A percentile compares a stretch with the other conserved stretches of the same genome.
phyloP scores from a whole-genome alignment of 208 protist genomes.

The Acanthamoeba healyi region DNA sequence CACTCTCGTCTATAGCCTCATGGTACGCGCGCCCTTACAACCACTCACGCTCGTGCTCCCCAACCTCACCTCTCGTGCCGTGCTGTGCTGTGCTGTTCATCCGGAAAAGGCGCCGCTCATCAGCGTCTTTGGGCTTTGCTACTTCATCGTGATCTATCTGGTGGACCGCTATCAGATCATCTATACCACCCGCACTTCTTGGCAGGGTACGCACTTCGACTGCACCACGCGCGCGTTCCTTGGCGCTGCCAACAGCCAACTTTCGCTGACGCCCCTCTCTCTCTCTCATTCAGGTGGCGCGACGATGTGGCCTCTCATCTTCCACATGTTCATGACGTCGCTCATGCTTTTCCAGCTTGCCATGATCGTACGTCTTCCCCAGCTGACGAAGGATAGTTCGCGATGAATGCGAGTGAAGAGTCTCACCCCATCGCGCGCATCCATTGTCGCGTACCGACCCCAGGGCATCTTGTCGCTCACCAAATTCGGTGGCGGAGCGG shows the following conservation, averaged over 20 bases:
- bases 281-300: constrained; percentile 24
- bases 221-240: no score
- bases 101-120: neutral
- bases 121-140: constrained; percentile 48
- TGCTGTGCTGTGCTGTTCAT: neutral
- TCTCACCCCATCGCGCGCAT: neutral
- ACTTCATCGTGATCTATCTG: constrained; percentile 44
- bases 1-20: constrained; percentile 48
- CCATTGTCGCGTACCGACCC: neutral
- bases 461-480: constrained; percentile 29
- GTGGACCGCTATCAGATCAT: constrained; percentile 67
- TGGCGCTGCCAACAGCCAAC: no score
- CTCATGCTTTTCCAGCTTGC: constrained; percentile 46
- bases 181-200: constrained; percentile 32
- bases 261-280: no score
- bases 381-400: no score
- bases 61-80: no score
- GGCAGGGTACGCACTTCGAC: neutral
- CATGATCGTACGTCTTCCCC: constrained; percentile 28
- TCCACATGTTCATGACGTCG: constrained; percentile 45
- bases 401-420: no score
- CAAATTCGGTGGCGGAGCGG: constrained; percentile 30
- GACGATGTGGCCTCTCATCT: constrained; percentile 37
- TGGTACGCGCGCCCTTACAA: neutral
- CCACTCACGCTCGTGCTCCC: neutral